Conservation (phyloP, 768 basidiomycete species). For the Suillus paluster region DNA sequence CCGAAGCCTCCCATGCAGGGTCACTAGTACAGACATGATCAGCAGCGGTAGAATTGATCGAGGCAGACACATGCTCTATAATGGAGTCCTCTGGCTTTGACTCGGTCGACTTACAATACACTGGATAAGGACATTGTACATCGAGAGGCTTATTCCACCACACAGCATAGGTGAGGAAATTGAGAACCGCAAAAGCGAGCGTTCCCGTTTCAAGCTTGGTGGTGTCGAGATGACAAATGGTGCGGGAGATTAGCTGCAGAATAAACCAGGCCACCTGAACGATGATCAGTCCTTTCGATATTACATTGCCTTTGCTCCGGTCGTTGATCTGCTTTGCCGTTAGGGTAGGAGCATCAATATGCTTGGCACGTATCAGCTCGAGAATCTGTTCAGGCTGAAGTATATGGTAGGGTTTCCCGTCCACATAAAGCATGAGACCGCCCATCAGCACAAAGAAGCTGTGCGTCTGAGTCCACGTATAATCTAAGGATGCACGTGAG, state of each 20-base stretch:
- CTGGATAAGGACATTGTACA: constrained; percentile 23
- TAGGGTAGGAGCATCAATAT: constrained; percentile 5
- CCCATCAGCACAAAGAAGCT: constrained; percentile 23
- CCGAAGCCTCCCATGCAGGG: no score
- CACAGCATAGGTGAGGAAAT: constrained; percentile 33
- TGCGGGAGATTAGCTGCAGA: constrained; percentile 33
- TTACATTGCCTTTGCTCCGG: constrained; percentile 36
- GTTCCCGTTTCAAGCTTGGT: constrained; percentile 43
- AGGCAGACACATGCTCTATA: not conserved
- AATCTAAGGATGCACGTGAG: no score
- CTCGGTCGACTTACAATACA: not conserved
- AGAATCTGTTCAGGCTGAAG: not conserved
- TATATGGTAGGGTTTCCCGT: not conserved
- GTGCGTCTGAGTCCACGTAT: constrained; percentile 13
- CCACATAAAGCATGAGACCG: constrained; percentile 20
- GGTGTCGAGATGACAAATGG: constrained; percentile 27
- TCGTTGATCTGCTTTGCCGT: constrained; percentile 22
- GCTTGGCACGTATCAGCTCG: not conserved
- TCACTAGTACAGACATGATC: not conserved
- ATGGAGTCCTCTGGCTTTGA: not conserved
- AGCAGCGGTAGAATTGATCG: not conserved
- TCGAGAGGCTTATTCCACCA: constrained; percentile 48
- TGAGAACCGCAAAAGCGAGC: constrained; percentile 37
- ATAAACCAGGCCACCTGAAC: constrained; percentile 42
- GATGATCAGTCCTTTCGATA: constrained; percentile 41